phyloP scores from a whole-genome alignment of 2,329 filamentous ascomycete genomes.

The Colletotrichum salicis region DNA sequence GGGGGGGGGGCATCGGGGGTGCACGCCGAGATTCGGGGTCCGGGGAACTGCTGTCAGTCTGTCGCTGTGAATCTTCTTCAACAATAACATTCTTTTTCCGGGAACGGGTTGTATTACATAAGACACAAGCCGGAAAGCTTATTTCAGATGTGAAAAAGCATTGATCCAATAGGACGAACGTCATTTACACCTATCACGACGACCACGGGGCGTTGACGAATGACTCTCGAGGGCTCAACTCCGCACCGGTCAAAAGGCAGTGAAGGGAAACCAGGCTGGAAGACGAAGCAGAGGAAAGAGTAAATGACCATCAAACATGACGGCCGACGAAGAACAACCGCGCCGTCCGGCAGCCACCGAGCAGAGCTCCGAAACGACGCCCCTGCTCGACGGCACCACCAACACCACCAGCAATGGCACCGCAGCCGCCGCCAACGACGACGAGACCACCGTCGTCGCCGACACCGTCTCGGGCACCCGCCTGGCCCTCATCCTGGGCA shows the following conservation, averaged over 20 bases:
- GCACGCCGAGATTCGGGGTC: slow-evolving; percentile 26
- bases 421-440: slow-evolving; percentile 42
- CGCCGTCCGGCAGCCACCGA: slow-evolving; percentile 7
- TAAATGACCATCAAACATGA: slow-evolving; percentile 7
- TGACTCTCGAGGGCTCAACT: neutral
- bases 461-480: slow-evolving; percentile 59
- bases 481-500: slow-evolving; percentile 65
- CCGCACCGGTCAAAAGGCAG: neutral
- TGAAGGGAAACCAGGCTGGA: neutral
- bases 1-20: neutral
- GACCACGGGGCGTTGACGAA: neutral
- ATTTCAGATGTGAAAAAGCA: neutral
- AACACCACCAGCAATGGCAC: slow-evolving; percentile 14
- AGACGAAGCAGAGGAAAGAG: neutral
- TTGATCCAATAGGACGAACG: neutral
- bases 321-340: slow-evolving; percentile 26
- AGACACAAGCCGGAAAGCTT: neutral
- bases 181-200: neutral
- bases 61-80: neutral
- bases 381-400: slow-evolving; percentile 26
- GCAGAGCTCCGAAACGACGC: slow-evolving; percentile 32
- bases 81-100: neutral
- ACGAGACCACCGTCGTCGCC: slow-evolving; percentile 59
- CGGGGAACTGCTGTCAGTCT: neutral
- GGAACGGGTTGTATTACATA: neutral